phyloP scores from a whole-genome alignment of 768 basidiomycete genomes.

The Pisolithus orientalis region DNA sequence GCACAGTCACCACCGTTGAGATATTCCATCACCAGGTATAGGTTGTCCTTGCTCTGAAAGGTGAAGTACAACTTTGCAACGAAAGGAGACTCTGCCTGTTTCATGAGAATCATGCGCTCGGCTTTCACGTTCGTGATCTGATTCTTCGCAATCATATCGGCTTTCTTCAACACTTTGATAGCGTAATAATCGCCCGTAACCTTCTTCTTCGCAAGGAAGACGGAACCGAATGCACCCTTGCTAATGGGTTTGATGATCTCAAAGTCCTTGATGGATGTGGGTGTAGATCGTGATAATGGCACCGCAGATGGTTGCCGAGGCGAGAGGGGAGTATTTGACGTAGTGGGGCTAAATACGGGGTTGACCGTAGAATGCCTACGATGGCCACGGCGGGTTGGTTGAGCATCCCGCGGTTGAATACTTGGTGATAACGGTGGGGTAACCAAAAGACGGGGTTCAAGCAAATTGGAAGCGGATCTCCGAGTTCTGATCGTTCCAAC shows the following conservation, averaged over 20 bases:
- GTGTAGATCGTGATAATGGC: constrained; percentile 70
- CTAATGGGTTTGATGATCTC: constrained; percentile 99
- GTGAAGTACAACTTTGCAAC: constrained; percentile 98
- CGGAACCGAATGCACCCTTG: constrained; percentile 97
- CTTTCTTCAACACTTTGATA: constrained; percentile 99
- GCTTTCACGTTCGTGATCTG: constrained; percentile 99
- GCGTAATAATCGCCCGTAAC: constrained; percentile 98
- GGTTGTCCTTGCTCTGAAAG: constrained; percentile 98
- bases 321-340: constrained; percentile 57
- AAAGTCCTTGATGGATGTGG: constrained; percentile 97
- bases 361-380: constrained; percentile 72
- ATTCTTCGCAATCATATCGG: constrained; percentile 99
- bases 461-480: constrained; percentile 59
- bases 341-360: constrained; percentile 52
- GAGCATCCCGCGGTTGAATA: constrained; percentile 47
- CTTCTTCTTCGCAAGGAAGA: constrained; percentile 97
- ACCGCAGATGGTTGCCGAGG: constrained; percentile 79
- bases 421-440: constrained; percentile 70
- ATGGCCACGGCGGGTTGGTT: constrained; percentile 45
- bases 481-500: constrained; percentile 50
- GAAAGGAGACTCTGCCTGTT: constrained; percentile 96
- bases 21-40: constrained; percentile 99
- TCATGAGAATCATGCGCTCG: constrained; percentile 99
- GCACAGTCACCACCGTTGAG: constrained; percentile 98
- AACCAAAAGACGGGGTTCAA: constrained; percentile 58